Conservation (phyloP, 2,329 filamentous ascomycete genomes). For the Fusarium agapanthi region DNA sequence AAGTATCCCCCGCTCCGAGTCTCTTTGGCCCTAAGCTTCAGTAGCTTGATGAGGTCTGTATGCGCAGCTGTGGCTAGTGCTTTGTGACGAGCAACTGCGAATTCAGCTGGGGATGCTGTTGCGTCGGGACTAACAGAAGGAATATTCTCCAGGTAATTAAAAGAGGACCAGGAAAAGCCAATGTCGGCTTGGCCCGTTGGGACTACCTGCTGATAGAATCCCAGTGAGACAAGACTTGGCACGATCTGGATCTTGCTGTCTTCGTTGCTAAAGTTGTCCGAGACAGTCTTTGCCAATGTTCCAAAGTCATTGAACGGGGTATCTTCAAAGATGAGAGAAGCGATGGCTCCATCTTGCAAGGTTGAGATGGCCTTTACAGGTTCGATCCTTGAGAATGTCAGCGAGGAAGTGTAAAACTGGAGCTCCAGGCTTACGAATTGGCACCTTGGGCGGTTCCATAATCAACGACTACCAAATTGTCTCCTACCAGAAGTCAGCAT, state of each 20-base stretch:
- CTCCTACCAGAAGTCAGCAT: background rate
- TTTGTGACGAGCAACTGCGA: background rate
- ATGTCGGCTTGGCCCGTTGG: background rate
- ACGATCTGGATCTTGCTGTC: background rate
- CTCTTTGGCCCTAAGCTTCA: background rate
- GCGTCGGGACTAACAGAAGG: background rate
- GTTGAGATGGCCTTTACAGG: background rate
- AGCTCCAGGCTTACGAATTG: background rate
- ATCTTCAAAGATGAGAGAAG: slow-evolving; percentile 3
- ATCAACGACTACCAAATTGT: background rate
- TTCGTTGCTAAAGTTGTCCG: background rate
- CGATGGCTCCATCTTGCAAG: accelerated
- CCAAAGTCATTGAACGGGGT: slow-evolving; percentile 13
- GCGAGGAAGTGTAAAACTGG: accelerated
- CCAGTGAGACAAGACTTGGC: background rate
- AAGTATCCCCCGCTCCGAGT: background rate
- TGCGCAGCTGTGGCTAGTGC: background rate
- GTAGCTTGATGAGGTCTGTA: background rate
- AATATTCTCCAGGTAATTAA: slow-evolving; percentile 1
- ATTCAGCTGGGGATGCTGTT: slow-evolving; percentile 1
- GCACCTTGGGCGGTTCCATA: slow-evolving; percentile 6
- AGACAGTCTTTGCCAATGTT: slow-evolving; percentile 8
- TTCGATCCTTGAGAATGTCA: background rate
- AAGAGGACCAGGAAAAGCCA: slow-evolving; percentile 6
- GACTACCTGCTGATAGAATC: slow-evolving; percentile 4